Base-by-base conservation (phyloP, 1,139 yeast species). In the Waltiozyma sp. region DNA sequence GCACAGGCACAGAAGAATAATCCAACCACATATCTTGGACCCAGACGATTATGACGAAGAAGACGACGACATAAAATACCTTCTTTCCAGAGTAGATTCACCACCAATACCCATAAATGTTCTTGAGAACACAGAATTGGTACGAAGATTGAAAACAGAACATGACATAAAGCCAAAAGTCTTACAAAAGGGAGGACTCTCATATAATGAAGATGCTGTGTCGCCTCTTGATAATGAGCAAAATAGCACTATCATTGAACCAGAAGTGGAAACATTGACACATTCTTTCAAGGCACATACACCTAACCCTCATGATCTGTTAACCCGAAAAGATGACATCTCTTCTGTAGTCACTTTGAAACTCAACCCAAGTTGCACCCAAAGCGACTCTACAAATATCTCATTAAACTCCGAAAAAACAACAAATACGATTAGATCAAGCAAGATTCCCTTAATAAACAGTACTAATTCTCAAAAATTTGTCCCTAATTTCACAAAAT, bases 31-130 rank as follows among this genome's bases (percentile, higher is more conserved):
- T 24, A 40, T 45, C 7, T 19, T 21, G 3, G 33, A 38, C 14
- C 37, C 28, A 15, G 38, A 34, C n/a, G 19, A 39, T 5, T 33
- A 44, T 13, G 26, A 21, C 9, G 43, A 40, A 19, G 37, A 14
- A 8, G n/a, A 18, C 11, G 42, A 31, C 24, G 47, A 46, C 26
- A 45, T 48, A 37, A 41, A 44, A 2, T 47, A 42, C 26, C 38
- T 51, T 31, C 38, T 54, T 2, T 24, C 45, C 2, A 39, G 49
- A 15, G 38, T 47, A 2, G 55, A 55, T 28, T 52, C 57, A 3
- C 63, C 63, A 1, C 63, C 63, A 1, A 58, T 60, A 9, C 60
- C 61, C 1, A 49, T 56, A 16, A 58, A 57, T 37, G 53, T 52
- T 3, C 42, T 53, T 33, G 56, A 53, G 38, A 55, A 55, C 37